Conservation (phyloP, 306 rosid genomes). For the Cucurbita maxima region DNA sequence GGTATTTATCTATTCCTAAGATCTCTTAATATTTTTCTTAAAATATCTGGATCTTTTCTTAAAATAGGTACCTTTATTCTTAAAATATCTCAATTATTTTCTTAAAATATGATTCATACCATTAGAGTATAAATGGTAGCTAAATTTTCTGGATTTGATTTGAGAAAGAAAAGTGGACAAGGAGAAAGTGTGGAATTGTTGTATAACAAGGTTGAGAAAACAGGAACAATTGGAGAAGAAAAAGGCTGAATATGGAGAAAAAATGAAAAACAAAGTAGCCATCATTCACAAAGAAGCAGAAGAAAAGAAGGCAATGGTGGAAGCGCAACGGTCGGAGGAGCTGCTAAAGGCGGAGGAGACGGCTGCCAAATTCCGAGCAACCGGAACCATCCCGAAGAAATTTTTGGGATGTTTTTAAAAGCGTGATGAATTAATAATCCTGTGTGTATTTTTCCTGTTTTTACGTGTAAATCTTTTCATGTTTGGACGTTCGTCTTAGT, state of each 20-base stretch:
- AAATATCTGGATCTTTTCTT: no score
- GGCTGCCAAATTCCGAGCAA: constrained; percentile 75
- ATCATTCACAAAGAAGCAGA: constrained; percentile 72
- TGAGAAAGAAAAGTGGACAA: no score
- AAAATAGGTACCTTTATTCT: no score
- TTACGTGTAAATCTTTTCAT: constrained; percentile 19
- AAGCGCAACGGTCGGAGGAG: constrained; percentile 58
- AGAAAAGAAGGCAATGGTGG: constrained; percentile 62
- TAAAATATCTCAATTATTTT: no score
- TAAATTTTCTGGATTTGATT: not conserved
- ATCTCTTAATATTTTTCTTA: no score
- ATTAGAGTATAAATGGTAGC: no score
- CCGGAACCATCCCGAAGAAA: constrained; percentile 66
- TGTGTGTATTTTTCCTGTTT: constrained; percentile 8
- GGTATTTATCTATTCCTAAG: no score
- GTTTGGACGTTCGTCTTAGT: constrained; percentile 9
- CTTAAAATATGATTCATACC: no score
- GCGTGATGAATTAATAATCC: not conserved
- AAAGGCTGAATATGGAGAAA: constrained; percentile 73
- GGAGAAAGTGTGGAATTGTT: not conserved
- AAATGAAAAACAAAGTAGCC: constrained; percentile 56
- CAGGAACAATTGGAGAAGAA: constrained; percentile 88
- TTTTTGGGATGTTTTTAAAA: constrained; percentile 57
- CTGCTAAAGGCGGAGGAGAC: constrained; percentile 64
- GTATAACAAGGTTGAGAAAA: not conserved